Evolutionary conservation across 1,139 yeast species (phyloP).

Genomic region (Candida pseudoviswanathii): DNA sequence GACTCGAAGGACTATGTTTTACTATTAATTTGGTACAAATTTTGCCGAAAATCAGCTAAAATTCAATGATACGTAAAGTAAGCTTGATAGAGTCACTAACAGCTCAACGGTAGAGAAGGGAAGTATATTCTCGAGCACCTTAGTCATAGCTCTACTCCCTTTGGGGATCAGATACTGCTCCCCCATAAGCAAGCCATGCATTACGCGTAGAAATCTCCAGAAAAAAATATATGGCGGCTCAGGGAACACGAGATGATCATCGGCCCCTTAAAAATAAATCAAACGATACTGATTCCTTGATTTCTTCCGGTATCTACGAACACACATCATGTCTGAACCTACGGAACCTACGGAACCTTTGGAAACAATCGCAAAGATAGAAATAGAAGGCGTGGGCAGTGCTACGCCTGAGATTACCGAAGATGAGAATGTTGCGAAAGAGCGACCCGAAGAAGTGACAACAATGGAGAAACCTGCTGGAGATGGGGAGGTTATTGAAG

Average conservation of each 20-base stretch:
- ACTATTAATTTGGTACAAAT: not conserved
- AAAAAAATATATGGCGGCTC: not conserved
- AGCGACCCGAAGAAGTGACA: too few relatives aligned
- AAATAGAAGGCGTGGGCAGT: not conserved
- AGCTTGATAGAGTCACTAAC: too few relatives aligned
- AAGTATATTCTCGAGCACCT: too few relatives aligned
- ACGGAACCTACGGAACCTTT: not conserved
- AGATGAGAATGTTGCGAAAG: not conserved
- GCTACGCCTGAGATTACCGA: not conserved
- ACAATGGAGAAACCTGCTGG: too few relatives aligned
- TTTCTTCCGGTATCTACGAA: not conserved
- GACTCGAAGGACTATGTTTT: not conserved
- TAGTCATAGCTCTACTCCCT: too few relatives aligned
- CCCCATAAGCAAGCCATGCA: not conserved
- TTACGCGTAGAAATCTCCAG: slow-evolving; percentile 2
- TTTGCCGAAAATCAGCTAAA: not conserved
- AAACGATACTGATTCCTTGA: not conserved
- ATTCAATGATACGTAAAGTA: too few relatives aligned
- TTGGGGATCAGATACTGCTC: not conserved
- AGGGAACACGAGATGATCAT: not conserved
- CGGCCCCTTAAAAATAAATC: not conserved
- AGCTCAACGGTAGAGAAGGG: too few relatives aligned
- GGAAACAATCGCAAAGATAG: not conserved
- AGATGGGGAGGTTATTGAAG: too few relatives aligned
- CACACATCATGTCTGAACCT: not conserved